These are phyloP conservation scores for Cutaneotrichosporon sp. DNA, from an alignment of 1,284 basidiomycete species.

Conservation along the genomic window DNA sequence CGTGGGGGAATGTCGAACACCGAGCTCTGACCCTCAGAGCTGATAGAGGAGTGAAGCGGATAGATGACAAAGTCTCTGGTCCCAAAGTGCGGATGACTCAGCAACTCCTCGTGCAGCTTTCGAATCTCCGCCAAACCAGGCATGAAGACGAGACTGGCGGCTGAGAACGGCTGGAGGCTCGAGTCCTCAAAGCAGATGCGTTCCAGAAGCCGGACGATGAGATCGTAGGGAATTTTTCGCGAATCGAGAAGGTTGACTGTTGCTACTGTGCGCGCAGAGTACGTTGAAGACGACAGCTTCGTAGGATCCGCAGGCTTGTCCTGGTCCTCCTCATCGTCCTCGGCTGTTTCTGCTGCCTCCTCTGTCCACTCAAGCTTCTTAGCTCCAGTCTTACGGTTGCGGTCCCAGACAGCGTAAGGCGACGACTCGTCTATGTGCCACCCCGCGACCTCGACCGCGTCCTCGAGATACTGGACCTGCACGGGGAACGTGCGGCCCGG, in stretches of 20 bases:
- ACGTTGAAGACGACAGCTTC: constrained; percentile 51
- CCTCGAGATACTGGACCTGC: constrained; percentile 82
- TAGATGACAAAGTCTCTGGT: constrained; percentile 71
- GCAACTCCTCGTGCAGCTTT: constrained; percentile 76
- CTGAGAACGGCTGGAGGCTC: constrained; percentile 60
- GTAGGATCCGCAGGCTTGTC: constrained; percentile 43
- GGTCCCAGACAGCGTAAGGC: constrained; percentile 69
- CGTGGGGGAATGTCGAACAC: constrained; percentile 83
- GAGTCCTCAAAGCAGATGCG: constrained; percentile 74
- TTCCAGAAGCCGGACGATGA: constrained; percentile 83
- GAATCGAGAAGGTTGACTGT: constrained; percentile 89
- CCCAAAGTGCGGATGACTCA: constrained; percentile 74
- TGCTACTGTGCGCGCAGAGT: constrained; percentile 69
- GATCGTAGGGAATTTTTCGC: constrained; percentile 82
- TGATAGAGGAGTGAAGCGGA: constrained; percentile 90
- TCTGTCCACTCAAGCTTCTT: constrained; percentile 70
- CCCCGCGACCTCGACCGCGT: constrained; percentile 81
- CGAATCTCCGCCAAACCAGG: constrained; percentile 91
- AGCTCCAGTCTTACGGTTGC: constrained; percentile 49
- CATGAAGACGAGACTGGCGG: constrained; percentile 88
- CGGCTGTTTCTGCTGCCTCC: constrained; percentile 67
- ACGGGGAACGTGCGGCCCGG: constrained; percentile 98
- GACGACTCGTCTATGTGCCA: constrained; percentile 85
- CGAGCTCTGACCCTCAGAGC: constrained; percentile 82
- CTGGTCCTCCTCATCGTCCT: constrained; percentile 42